Evolutionary conservation across 148 eudicot species (phyloP), one percentile per base, ranked within the genome.

Genomic region (Oxyria digyna): DNA sequence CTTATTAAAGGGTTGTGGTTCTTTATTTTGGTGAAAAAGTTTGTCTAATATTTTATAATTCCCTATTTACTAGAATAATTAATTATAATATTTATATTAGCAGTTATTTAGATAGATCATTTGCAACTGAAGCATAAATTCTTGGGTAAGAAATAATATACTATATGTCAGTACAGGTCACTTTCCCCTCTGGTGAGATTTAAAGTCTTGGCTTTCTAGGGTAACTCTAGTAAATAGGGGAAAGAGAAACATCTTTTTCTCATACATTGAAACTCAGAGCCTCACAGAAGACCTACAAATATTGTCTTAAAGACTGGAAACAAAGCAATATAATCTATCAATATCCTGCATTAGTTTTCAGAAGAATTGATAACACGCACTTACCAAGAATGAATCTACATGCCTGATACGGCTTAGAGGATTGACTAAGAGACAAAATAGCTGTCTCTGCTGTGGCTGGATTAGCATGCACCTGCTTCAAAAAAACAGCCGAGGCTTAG

Each of bases 371-470:
- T 59, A 59, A 13, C 7, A 38, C 38, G 35, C 9, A 73, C 91
- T 82, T 81, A 95, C 99, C 97, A 72, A 95, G 86, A 81, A 95
- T 95, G 74, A 82, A 95, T 72, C 87, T 87, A 67, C 99, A 95
- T 73, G 93, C 79, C 64, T 84, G 90, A 77, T 95, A 95, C 7
- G 99, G 99, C 65, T 75, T 86, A 67, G 91, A 75, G 59, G 93
- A 88, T 74, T 84, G 91, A 76, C 89, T 78, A 69, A 95, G 83
- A 31, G 97, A 86, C 73, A 85, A 82, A 72, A 95, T 79, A 64
- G 99, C 84, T 62, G 93, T 90, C 84, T 95, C 99, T 3, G 97
- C 96, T 57, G 78, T 91, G 35, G 89, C 87, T 35, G 96, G 99
- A 77, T 95, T 91, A 41, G 76, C 82, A 84, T 88, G 84, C 86